Evolutionary conservation across 2,329 filamentous ascomycete species (phyloP).

Genomic region (Sclerotinia nivalis): DNA sequence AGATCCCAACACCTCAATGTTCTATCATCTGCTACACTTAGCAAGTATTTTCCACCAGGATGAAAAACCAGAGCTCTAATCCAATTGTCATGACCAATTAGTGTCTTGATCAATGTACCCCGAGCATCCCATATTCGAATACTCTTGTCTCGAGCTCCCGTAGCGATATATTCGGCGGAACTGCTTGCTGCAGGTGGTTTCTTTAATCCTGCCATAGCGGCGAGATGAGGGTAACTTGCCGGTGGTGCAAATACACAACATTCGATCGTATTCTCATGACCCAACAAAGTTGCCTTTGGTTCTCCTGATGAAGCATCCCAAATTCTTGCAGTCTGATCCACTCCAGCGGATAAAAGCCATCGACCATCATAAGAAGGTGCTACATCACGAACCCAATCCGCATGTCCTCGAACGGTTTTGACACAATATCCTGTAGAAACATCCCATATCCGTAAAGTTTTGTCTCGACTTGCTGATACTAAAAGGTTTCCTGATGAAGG

Average conservation of each 20-base stretch:
- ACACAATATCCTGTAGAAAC: slow-evolving; percentile 90
- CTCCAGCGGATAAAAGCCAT: slow-evolving; percentile 78
- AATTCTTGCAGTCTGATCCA: slow-evolving; percentile 77
- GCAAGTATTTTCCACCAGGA: slow-evolving; percentile 84
- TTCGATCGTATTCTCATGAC: slow-evolving; percentile 83
- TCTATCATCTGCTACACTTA: slow-evolving; percentile 87
- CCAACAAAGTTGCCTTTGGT: slow-evolving; percentile 75
- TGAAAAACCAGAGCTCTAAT: slow-evolving; percentile 84
- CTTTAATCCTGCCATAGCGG: slow-evolving; percentile 77
- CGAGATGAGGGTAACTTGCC: slow-evolving; percentile 73
- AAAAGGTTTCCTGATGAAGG: slow-evolving; percentile 81
- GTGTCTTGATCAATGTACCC: slow-evolving; percentile 79
- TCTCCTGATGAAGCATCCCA: slow-evolving; percentile 81
- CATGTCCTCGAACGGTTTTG: slow-evolving; percentile 83
- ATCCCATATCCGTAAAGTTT: slow-evolving; percentile 86
- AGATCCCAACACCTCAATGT: slow-evolving; percentile 93
- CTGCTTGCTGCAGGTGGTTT: slow-evolving; percentile 73
- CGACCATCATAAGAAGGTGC: slow-evolving; percentile 79
- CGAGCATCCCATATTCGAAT: slow-evolving; percentile 88
- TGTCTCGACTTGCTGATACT: slow-evolving; percentile 83
- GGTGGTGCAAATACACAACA: slow-evolving; percentile 86
- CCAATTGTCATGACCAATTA: slow-evolving; percentile 93
- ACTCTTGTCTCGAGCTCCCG: slow-evolving; percentile 84
- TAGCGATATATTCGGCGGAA: slow-evolving; percentile 85
- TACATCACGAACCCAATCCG: slow-evolving; percentile 89